Evolutionary conservation across 164 flowering plant genomes (phyloP).

Genomic region (Nelumbo lutea): DNA sequence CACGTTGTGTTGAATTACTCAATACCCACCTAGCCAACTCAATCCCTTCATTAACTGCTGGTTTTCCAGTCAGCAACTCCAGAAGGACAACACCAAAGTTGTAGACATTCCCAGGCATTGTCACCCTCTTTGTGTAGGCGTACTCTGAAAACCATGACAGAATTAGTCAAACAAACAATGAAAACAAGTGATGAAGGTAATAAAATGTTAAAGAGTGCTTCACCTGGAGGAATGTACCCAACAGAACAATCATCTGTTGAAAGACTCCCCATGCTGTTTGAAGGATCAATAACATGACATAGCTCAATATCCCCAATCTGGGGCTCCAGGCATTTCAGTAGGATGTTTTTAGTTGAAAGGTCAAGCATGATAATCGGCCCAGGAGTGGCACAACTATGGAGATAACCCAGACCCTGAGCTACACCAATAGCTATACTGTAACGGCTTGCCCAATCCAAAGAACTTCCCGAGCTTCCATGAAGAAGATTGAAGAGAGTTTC

Average conservation of each 20-base stretch:
- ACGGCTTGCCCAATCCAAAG: constrained; percentile 64
- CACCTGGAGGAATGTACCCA: constrained; percentile 82
- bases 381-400: constrained; percentile 46
- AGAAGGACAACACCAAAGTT: constrained; percentile 73
- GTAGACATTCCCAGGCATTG: constrained; percentile 70
- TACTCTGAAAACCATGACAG: constrained; percentile 45
- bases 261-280: constrained; percentile 65
- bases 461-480: constrained; percentile 30
- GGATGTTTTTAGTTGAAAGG: constrained; percentile 51
- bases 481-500: constrained; percentile 63
- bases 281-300: constrained; percentile 66
- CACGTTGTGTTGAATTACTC: constrained; percentile 33
- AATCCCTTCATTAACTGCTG: constrained; percentile 52
- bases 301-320: constrained; percentile 72
- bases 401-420: constrained; percentile 70
- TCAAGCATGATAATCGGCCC: constrained; percentile 63
- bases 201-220: constrained; percentile 4
- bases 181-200: background rate
- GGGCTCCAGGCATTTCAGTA: constrained; percentile 64
- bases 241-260: constrained; percentile 71
- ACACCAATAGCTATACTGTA: constrained; percentile 69
- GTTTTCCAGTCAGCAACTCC: constrained; percentile 63
- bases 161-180: background rate
- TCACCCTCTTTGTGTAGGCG: constrained; percentile 79
- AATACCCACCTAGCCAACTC: constrained; percentile 61